phyloP scores from a whole-genome alignment of 2,329 filamentous ascomycete genomes.

The Zymoseptoria ardabiliae region DNA sequence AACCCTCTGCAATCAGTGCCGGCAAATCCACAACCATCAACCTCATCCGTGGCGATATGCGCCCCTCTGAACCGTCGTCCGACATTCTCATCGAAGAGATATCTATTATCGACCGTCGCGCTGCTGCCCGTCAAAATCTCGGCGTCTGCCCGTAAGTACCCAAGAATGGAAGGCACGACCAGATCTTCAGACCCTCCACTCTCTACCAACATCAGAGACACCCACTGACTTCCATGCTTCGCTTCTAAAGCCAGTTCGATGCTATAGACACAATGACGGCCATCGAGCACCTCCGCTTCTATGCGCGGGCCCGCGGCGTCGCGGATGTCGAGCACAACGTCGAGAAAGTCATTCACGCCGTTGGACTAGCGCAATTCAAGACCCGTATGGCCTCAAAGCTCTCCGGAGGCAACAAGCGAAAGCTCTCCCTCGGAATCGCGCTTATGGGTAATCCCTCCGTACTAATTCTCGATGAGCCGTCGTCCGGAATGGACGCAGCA shows the following conservation, averaged over 20 bases:
- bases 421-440: conserved; percentile 79
- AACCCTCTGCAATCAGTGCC: too few species aligned
- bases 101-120: conserved; percentile 65
- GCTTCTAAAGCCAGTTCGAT: too few species aligned
- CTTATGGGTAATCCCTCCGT: conserved; percentile 88
- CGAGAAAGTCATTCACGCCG: conserved; percentile 66
- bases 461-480: conserved; percentile 81
- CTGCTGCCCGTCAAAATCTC: conserved; percentile 65
- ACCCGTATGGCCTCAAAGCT: conserved; percentile 70
- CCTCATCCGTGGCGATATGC: conserved; percentile 79
- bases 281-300: conserved; percentile 77
- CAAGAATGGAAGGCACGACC: too few species aligned
- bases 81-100: conserved; percentile 74
- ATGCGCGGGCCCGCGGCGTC: conserved; percentile 76
- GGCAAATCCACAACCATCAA: conserved; percentile 88
- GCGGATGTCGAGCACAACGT: conserved; percentile 70
- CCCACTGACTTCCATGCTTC: too few species aligned
- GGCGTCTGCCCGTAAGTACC: conserved; percentile 66
- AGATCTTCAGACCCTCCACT: too few species aligned
- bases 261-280: conserved; percentile 90
- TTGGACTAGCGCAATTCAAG: conserved; percentile 65
- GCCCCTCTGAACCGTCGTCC: conserved; percentile 62
- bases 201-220: too few species aligned
- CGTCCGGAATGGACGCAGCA: conserved; percentile 80
- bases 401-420: conserved; percentile 89